A percentile compares a stretch with the other conserved stretches of the same genome.
phyloP scores from a whole-genome alignment of 495 filamentous ascomycete genomes.

The Tuber melanosporum region DNA sequence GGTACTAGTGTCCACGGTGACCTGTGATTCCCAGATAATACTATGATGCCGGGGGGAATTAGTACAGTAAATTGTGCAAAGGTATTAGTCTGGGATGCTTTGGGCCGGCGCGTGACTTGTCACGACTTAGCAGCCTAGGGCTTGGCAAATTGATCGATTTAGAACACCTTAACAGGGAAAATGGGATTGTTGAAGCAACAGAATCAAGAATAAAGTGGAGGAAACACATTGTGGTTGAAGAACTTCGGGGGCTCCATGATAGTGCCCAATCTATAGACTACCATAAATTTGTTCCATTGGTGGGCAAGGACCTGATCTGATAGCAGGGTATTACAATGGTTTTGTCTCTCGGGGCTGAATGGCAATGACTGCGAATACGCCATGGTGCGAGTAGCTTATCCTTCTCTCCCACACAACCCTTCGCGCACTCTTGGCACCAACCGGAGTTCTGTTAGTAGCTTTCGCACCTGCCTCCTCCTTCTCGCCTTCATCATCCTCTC shows the following conservation, averaged over 20 bases:
- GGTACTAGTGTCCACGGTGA: no score
- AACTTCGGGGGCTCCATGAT: neutral
- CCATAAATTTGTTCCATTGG: neutral
- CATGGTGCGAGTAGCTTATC: neutral
- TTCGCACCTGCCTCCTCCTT: neutral
- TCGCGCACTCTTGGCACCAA: neutral
- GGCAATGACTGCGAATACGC: conserved; percentile 2
- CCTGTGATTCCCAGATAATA: neutral
- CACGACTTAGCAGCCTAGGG: neutral
- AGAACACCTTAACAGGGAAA: neutral
- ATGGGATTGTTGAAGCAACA: neutral
- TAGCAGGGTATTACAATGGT: neutral
- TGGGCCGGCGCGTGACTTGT: neutral
- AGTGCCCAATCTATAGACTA: neutral
- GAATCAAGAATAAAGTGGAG: neutral
- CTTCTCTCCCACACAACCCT: neutral
- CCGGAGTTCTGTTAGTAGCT: neutral
- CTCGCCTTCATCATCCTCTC: neutral
- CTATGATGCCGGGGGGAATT: neutral
- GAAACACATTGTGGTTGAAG: neutral
- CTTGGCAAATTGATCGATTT: neutral
- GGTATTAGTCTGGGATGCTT: neutral
- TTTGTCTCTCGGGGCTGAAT: neutral
- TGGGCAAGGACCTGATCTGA: neutral
- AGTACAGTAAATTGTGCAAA: neutral